Evolutionary conservation across 345 rosid genomes (phyloP).

Genomic region (Rhizophora apiculata): DNA sequence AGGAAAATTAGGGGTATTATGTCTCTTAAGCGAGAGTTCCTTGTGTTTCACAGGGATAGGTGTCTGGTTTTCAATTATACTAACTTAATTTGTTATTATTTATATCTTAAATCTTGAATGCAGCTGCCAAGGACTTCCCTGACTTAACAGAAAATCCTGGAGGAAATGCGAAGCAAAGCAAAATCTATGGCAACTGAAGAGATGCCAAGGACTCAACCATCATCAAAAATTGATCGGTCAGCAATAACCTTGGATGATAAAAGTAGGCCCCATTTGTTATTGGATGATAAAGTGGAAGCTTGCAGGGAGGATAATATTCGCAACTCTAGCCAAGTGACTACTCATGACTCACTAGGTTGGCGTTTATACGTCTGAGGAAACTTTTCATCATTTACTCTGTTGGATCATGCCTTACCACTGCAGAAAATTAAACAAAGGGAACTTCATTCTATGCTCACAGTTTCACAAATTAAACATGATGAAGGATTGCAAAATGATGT

Average conservation of each 20-base stretch:
- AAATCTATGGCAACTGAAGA: conserved; percentile 87
- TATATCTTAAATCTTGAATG: conserved; percentile 27
- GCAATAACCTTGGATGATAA: conserved; percentile 40
- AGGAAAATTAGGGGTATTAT: too few relatives aligned
- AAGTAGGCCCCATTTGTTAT: conserved; percentile 20
- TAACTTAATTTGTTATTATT: conserved; percentile 13
- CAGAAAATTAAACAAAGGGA: neutral
- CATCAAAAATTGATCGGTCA: conserved; percentile 49
- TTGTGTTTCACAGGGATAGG: neutral
- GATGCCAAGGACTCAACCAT: conserved; percentile 51
- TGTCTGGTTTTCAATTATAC: neutral
- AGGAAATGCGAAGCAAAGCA: conserved; percentile 73
- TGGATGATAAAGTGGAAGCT: conserved; percentile 25
- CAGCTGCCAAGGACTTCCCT: conserved; percentile 55
- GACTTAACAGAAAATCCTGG: conserved; percentile 75
- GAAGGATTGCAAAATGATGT: conserved; percentile 24
- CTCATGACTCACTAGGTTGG: conserved; percentile 28
- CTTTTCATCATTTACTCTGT: neutral
- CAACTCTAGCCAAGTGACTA: conserved; percentile 19
- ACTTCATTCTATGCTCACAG: conserved; percentile 18
- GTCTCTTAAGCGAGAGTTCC: too few relatives aligned
- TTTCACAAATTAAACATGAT: conserved; percentile 16
- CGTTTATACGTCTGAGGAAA: conserved; percentile 8
- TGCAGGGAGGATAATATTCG: conserved; percentile 23
- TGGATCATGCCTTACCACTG: neutral